phyloP scores from a whole-genome alignment of 2,329 filamentous ascomycete genomes.

The Bertia moriformis region DNA sequence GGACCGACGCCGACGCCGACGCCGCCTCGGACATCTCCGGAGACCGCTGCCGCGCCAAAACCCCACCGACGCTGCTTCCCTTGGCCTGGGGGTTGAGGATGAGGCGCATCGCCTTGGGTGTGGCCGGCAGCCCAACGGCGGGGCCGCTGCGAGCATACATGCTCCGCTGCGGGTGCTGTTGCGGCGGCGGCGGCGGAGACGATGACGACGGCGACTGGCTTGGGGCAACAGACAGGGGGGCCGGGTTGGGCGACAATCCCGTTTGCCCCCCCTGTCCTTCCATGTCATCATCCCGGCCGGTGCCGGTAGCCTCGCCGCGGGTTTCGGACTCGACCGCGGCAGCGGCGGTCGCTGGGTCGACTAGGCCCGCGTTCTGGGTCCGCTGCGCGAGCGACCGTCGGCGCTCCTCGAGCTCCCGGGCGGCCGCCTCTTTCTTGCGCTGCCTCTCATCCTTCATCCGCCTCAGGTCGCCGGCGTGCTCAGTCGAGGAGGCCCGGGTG shows the following conservation, averaged over 20 bases:
- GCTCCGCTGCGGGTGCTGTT: slow-evolving; percentile 30
- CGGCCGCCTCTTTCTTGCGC: slow-evolving; percentile 59
- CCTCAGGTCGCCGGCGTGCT: slow-evolving; percentile 36
- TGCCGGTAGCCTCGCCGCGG: slow-evolving; percentile 20
- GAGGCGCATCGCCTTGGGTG: slow-evolving; percentile 78
- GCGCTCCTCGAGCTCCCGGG: slow-evolving; percentile 76
- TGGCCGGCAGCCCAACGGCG: slow-evolving; percentile 70
- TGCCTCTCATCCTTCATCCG: slow-evolving; percentile 44
- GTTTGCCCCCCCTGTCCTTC: slow-evolving; percentile 11
- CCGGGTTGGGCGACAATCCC: slow-evolving; percentile 26
- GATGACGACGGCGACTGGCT: slow-evolving; percentile 21
- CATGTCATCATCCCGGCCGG: slow-evolving; percentile 5
- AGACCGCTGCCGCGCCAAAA: slow-evolving; percentile 26
- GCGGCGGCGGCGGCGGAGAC: slow-evolving; percentile 39
- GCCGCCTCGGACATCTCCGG: slow-evolving; percentile 23
- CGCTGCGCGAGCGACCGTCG: slow-evolving; percentile 70
- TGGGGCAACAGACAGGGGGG: slow-evolving; percentile 22
- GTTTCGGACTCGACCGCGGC: slow-evolving; percentile 24
- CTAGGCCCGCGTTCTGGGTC: too few relatives aligned
- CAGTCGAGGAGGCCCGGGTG: slow-evolving; percentile 23
- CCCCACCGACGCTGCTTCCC: slow-evolving; percentile 39
- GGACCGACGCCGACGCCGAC: slow-evolving; percentile 18
- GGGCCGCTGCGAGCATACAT: slow-evolving; percentile 31
- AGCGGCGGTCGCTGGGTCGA: slow-evolving; percentile 67
- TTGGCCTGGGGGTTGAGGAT: slow-evolving; percentile 47